A percentile compares a stretch with the other conserved stretches of the same genome.
These are phyloP conservation scores for Baorangia bicolor DNA, from an alignment of 768 basidiomycete species.

Conservation along the genomic window DNA sequence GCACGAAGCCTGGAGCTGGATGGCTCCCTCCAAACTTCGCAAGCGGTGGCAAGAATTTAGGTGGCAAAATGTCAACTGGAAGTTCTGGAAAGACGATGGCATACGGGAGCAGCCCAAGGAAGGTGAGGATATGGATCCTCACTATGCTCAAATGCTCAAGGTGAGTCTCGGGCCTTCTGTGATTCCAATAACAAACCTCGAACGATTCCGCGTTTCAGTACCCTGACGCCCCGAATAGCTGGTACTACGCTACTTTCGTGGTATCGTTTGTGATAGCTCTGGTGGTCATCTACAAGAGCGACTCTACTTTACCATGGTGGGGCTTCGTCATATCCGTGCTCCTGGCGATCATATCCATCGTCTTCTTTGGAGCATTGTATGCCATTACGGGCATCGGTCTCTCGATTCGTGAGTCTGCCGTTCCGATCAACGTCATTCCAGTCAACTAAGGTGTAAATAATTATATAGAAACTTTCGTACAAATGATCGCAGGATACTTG, in stretches of 20 bases:
- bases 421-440: neutral
- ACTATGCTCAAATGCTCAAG: conserved; percentile 52
- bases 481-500: conserved; percentile 40
- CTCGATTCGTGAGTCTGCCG: conserved; percentile 18
- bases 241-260: conserved; percentile 31
- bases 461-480: conserved; percentile 33
- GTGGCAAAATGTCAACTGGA: conserved; percentile 38
- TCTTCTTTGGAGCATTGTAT: conserved; percentile 54
- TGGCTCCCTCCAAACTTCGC: conserved; percentile 31
- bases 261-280: conserved; percentile 48
- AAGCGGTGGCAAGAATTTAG: conserved; percentile 23
- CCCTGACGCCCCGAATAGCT: conserved; percentile 32
- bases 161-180: conserved; percentile 17
- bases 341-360: conserved; percentile 47
- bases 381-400: conserved; percentile 42
- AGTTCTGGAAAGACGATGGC: conserved; percentile 33
- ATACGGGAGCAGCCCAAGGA: conserved; percentile 31
- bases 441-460: neutral
- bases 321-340: conserved; percentile 52
- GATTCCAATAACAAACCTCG: conserved; percentile 14
- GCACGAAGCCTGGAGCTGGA: conserved; percentile 46
- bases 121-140: conserved; percentile 47
- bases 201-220: conserved; percentile 23
- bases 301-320: conserved; percentile 62
- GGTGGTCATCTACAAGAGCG: conserved; percentile 51